Conservation (phyloP, 2,329 filamentous ascomycete species). For the Spiromastix sp. region DNA sequence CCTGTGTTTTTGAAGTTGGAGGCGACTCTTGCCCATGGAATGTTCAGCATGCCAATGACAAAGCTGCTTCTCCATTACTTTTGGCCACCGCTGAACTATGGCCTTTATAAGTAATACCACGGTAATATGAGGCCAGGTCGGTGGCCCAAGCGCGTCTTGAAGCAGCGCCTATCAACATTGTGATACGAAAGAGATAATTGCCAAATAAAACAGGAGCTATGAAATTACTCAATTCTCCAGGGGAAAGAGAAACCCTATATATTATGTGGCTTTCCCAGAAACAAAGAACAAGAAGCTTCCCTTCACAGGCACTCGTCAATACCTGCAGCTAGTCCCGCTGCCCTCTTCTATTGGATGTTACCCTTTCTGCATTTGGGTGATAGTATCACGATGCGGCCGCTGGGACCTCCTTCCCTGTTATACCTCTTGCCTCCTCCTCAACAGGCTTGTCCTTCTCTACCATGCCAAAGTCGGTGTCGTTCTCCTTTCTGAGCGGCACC, state of each 20-base stretch:
- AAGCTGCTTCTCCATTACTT: too few species aligned
- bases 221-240: neutral
- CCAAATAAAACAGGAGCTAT: neutral
- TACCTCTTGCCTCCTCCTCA: constrained; percentile 1
- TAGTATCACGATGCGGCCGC: neutral
- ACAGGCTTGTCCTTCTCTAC: constrained; percentile 1
- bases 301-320: neutral
- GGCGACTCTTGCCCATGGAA: too few species aligned
- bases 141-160: neutral
- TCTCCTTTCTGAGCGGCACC: constrained; percentile 4
- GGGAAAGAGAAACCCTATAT: neutral
- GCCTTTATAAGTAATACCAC: too few species aligned
- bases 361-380: too few species aligned
- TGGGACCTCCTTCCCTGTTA: neutral
- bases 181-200: neutral
- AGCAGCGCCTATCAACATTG: neutral
- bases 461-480: constrained; percentile 8
- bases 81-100: too few species aligned
- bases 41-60: too few species aligned
- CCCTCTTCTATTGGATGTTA: too few species aligned
- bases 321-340: too few species aligned
- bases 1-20: too few species aligned
- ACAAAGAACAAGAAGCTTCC: neutral
- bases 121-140: neutral
- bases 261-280: neutral